Base-by-base conservation (phyloP, 106 monocot species). In the Amphibolis antarctica region DNA sequence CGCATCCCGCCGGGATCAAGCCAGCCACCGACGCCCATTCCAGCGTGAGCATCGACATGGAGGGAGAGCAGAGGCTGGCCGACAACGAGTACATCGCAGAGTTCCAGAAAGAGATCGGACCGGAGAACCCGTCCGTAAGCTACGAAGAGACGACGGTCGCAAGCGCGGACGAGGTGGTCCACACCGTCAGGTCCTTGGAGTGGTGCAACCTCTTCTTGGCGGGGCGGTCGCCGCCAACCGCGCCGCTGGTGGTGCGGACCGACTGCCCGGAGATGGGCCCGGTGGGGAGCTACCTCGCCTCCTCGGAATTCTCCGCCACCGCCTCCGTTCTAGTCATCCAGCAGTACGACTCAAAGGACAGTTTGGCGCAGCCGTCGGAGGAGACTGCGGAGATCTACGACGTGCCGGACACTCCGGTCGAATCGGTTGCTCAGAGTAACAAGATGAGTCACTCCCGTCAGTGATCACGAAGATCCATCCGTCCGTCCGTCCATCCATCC, bases 331-430 rank as follows among this genome's bases (percentile, higher is more conserved):
- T 71, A 62, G 62, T 71, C 1, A 44, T 74, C 20, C 73, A 74
- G 50, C 73, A 74, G 59, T 74, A 74, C 47, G 66, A 74, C 49
- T 65, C 65, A 36, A 58, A 66, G 6, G 59, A 7, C 36, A 36
- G 36, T 36, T 36, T 7, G 7, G 27, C 7, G 5, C 14, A 12
- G 13, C 26, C 17, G 13, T 42, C 42, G 9, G 55, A 72, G 53
- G 72, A 72, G 55, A 44, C 46, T 17, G 15, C 7, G 13, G 72
- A 72, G 6, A 56, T 46, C 13, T 27, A 43, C 17, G 27, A 53
- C 4, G 18, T 55, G 9, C 65, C 72, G 25, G 72, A 72, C 72
- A 72, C 64, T 12, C 72, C 72, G 13, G 11, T 28, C 28, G 42
- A 42, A 9, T 54, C 27, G 19, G 55, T 36, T 3, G 54, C 42